A percentile compares a stretch with the other conserved stretches of the same genome.
These are phyloP conservation scores for Beauveria scarabaeidicola DNA, from an alignment of 2,329 filamentous ascomycete genomes.

Conservation along the genomic window DNA sequence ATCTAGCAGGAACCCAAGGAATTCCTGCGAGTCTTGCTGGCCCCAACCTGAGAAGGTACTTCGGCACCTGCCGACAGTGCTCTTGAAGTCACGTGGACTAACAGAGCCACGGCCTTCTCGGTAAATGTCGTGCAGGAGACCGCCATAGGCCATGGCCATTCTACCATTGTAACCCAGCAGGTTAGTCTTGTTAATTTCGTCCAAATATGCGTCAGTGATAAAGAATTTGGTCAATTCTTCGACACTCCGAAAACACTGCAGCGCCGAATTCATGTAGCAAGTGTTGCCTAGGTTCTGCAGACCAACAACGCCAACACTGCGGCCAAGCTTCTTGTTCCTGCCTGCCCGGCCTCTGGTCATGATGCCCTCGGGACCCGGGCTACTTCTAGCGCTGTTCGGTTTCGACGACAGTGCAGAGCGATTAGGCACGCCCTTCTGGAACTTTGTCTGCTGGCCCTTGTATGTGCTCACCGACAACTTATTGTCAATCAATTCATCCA, in stretches of 20 bases:
- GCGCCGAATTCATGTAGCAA: conserved; percentile 97
- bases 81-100: conserved; percentile 74
- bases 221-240: conserved; percentile 94
- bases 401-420: conserved; percentile 22
- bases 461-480: conserved; percentile 50
- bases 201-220: conserved; percentile 61
- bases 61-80: conserved; percentile 69
- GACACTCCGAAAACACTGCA: conserved; percentile 89
- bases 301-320: conserved; percentile 68
- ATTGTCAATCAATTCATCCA: conserved; percentile 66
- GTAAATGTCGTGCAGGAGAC: conserved; percentile 71
- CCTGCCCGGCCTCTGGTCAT: conserved; percentile 65
- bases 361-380: conserved; percentile 50
- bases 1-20: conserved; percentile 88
- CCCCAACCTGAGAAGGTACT: conserved; percentile 87
- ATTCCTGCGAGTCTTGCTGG: conserved; percentile 96
- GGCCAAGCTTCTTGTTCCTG: conserved; percentile 61
- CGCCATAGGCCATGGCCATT: conserved; percentile 77
- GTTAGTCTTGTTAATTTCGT: conserved; percentile 79
- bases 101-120: conserved; percentile 60
- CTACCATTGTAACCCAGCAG: conserved; percentile 77
- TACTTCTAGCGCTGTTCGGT: conserved; percentile 54
- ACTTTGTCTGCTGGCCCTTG: conserved; percentile 23
- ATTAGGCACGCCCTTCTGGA: conserved; percentile 27
- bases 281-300: conserved; percentile 91